phyloP scores from a whole-genome alignment of 2,329 filamentous ascomycete species.

The Coniochaeta sp. region DNA sequence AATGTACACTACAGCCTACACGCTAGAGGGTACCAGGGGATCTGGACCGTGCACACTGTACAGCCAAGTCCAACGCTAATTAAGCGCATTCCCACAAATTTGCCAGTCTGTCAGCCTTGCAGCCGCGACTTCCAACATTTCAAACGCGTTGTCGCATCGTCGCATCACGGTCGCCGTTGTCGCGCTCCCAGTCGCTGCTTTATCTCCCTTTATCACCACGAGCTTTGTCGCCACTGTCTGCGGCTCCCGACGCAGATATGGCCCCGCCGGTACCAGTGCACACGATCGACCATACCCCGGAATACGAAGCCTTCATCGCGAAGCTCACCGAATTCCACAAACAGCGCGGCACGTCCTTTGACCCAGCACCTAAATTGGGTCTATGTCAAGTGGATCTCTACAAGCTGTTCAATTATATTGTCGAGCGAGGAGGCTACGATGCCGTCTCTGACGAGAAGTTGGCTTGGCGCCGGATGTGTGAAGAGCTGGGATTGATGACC shows the following conservation, averaged over 20 bases:
- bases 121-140: neutral
- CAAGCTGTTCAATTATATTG: conserved; percentile 71
- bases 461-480: conserved; percentile 73
- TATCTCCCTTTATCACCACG: neutral
- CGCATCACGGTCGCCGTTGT: neutral
- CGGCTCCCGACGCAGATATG: conserved; percentile 14
- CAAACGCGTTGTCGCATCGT: neutral
- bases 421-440: conserved; percentile 77
- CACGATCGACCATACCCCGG: conserved; percentile 52
- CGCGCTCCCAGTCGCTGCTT: neutral
- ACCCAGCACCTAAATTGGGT: conserved; percentile 75
- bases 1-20: too few species aligned
- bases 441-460: conserved; percentile 76
- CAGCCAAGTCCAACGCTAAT: neutral
- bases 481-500: conserved; percentile 67
- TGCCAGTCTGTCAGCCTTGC: neutral
- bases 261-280: conserved; percentile 19
- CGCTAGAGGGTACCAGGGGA: too few species aligned
- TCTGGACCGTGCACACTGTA: neutral
- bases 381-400: conserved; percentile 68
- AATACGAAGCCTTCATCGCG: conserved; percentile 73
- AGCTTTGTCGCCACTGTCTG: neutral
- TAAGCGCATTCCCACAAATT: neutral
- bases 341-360: conserved; percentile 70
- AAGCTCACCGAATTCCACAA: conserved; percentile 67